Evolutionary conservation across 2,329 filamentous ascomycete genomes (phyloP).

Genomic region (Pseudopithomyces chartarum): DNA sequence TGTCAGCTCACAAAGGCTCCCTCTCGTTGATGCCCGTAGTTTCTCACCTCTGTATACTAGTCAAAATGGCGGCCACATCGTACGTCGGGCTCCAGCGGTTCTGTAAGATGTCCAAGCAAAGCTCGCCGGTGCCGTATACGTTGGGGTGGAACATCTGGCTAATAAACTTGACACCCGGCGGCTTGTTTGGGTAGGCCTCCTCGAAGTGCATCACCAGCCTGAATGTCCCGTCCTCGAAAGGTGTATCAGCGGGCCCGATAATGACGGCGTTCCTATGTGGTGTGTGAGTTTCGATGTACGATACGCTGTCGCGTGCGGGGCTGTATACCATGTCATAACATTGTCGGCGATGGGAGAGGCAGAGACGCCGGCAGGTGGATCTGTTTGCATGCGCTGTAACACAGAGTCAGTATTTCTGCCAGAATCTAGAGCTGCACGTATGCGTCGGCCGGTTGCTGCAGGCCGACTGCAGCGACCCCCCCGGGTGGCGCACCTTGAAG

Average conservation of each 20-base stretch:
- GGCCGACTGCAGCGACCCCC: slow-evolving; percentile 6
- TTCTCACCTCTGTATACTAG: slow-evolving; percentile 89
- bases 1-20: slow-evolving; percentile 19
- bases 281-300: slow-evolving; percentile 29
- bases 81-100: slow-evolving; percentile 99
- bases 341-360: slow-evolving; percentile 95
- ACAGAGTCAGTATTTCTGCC: slow-evolving; percentile 14
- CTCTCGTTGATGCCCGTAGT: slow-evolving; percentile 6
- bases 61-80: slow-evolving; percentile 94
- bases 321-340: slow-evolving; percentile 86
- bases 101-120: slow-evolving; percentile 95
- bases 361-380: slow-evolving; percentile 94
- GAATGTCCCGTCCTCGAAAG: slow-evolving; percentile 98
- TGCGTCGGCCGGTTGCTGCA: slow-evolving; percentile 1
- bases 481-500: slow-evolving; percentile 78
- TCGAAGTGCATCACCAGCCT: slow-evolving; percentile 98
- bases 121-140: slow-evolving; percentile 94
- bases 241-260: slow-evolving; percentile 93
- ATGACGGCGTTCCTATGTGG: slow-evolving; percentile 92
- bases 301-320: slow-evolving; percentile 34
- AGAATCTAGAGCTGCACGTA: background rate
- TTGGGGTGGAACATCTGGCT: slow-evolving; percentile 99
- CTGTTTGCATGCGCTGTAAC: slow-evolving; percentile 93
- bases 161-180: slow-evolving; percentile 96
- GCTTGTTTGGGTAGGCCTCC: slow-evolving; percentile 98